Evolutionary conservation across 352 stramenopile species (phyloP), one percentile per base, ranked within the genome.

Genomic region (Pythium plurisporium): DNA sequence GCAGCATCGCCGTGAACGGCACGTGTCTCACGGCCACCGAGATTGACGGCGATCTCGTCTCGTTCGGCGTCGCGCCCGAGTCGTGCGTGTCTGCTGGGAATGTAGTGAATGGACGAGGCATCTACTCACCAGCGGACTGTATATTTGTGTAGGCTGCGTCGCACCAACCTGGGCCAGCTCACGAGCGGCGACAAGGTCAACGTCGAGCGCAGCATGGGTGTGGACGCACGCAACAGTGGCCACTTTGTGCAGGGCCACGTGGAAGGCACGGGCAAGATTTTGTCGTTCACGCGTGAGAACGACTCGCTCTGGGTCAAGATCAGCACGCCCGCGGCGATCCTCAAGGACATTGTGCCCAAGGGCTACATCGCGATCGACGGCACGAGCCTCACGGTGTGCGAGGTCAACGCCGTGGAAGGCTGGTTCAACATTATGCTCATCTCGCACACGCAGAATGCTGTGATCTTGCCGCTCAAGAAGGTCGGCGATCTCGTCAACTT

Each of bases 381-480:
- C 56, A 99, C 96, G 19, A 98, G 87, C 36, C 85, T 99, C 59
- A 99, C 97, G 1, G 95, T 99, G 20, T 98, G 92, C 69, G 88
- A 98, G 47, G 45, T 53, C 17, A 82, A 96, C 61, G 65, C 59
- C 2, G 62, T 68, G 30, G 74, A 91, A 52, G 74, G 84, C 55
- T 99, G 90, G 82, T 99, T 99, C 72, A 97, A 89, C 41, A 97
- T 99, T 68, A 99, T 99, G 97, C 86, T 99, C 66, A 95, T 99
- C 53, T 82, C 95, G 51, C 96, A 99, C 75, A 99, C 97, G 29
- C 97, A 98, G 65, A 96, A 97, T 74, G 89, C 97, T 68, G 96
- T 99, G 41, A 96, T 98, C 43, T 73, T 99, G 40, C 95, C 96
- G 20, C 72, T 83, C 25, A 99, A 99, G 71, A 67, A 79, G 44